Conservation (phyloP, 2,329 filamentous ascomycete genomes). For the Cryphonectria radicalis region DNA sequence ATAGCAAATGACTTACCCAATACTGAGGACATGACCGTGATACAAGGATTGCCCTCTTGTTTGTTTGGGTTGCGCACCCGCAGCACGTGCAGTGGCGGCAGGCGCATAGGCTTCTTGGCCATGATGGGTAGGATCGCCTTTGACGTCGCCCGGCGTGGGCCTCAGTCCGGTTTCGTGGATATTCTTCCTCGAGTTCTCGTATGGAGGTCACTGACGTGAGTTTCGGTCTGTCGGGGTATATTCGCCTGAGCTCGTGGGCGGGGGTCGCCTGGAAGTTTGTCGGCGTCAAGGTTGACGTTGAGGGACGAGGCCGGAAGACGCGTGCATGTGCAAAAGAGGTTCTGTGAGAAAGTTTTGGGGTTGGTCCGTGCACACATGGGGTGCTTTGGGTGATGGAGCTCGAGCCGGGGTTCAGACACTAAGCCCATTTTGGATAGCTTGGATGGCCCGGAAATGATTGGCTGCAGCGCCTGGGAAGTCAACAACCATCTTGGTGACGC, state of each 20-base stretch:
- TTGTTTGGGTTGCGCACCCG: slow-evolving; percentile 59
- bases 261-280: background rate
- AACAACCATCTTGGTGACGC: slow-evolving; percentile 23
- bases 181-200: background rate
- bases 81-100: slow-evolving; percentile 60
- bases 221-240: background rate
- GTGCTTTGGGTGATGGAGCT: background rate
- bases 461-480: slow-evolving; percentile 24
- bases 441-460: slow-evolving; percentile 20
- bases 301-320: background rate
- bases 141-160: slow-evolving; percentile 26
- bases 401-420: background rate
- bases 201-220: background rate
- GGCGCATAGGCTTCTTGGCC: slow-evolving; percentile 35
- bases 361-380: slow-evolving; percentile 17
- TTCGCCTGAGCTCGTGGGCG: background rate
- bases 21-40: slow-evolving; percentile 61
- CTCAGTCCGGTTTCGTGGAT: slow-evolving; percentile 8
- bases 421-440: slow-evolving; percentile 2
- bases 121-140: slow-evolving; percentile 17
- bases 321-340: background rate
- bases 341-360: slow-evolving; percentile 24
- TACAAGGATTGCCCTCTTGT: slow-evolving; percentile 55
- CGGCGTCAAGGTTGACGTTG: background rate
- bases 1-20: slow-evolving; percentile 49